Conservation (phyloP, 768 basidiomycete genomes). For the Chalciporus pseudorubinellus region DNA sequence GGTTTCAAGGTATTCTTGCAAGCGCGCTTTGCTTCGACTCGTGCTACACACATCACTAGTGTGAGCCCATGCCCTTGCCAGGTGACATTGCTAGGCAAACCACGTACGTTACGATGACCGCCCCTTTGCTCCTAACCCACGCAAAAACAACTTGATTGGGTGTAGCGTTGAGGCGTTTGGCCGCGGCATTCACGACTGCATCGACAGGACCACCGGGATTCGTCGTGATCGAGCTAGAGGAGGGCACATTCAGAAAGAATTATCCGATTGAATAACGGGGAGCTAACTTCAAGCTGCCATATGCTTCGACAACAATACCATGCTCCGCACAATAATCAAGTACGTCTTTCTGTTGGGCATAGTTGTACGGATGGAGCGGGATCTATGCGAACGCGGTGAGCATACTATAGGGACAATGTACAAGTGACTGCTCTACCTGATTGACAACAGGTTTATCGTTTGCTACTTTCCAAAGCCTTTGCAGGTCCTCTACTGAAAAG, state of each 20-base stretch:
- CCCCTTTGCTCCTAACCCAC: conserved; percentile 69
- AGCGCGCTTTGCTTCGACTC: conserved; percentile 54
- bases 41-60: conserved; percentile 39
- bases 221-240: conserved; percentile 52
- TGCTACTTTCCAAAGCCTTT: conserved; percentile 49
- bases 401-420: background rate
- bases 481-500: conserved; percentile 51
- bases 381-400: conserved; percentile 40
- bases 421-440: conserved; percentile 43
- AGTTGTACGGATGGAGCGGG: conserved; percentile 69
- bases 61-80: background rate
- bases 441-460: conserved; percentile 65
- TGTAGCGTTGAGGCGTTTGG: conserved; percentile 51
- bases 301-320: conserved; percentile 62
- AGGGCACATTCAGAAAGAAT: conserved; percentile 18
- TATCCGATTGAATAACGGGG: conserved; percentile 24
- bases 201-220: conserved; percentile 68
- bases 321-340: conserved; percentile 53
- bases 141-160: conserved; percentile 65
- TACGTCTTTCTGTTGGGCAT: conserved; percentile 54
- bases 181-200: conserved; percentile 48
- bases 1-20: conserved; percentile 66
- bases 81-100: background rate
- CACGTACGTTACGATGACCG: conserved; percentile 60
- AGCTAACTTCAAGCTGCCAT: conserved; percentile 56